Conservation (phyloP, 108 stramenopile species). For the Mediolabrus comicus region DNA sequence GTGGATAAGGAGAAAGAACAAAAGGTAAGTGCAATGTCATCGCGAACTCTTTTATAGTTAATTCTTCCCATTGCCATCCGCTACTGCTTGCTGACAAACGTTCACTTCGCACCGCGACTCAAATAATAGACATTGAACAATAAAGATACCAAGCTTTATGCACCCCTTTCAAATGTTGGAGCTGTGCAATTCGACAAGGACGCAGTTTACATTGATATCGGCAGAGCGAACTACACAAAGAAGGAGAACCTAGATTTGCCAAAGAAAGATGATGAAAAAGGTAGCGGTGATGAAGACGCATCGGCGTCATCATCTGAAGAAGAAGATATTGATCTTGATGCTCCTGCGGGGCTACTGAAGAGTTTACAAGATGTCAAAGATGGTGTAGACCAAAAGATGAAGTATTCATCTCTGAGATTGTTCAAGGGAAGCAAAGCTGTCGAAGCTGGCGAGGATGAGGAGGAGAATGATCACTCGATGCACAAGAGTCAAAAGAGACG, state of each 20-base stretch:
- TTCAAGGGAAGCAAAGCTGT: constrained; percentile 82
- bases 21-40: constrained; percentile 18
- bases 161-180: constrained; percentile 94
- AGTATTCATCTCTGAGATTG: constrained; percentile 69
- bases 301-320: constrained; percentile 16
- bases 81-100: neutral
- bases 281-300: constrained; percentile 28
- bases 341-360: constrained; percentile 76
- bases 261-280: constrained; percentile 10
- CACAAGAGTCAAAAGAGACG: constrained; percentile 10
- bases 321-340: constrained; percentile 44
- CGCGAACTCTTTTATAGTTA: neutral
- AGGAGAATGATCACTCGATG: neutral
- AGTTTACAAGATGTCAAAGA: constrained; percentile 87
- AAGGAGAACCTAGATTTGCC: constrained; percentile 67
- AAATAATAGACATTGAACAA: constrained; percentile 65
- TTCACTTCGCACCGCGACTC: neutral
- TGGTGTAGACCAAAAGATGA: constrained; percentile 89
- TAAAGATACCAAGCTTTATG: constrained; percentile 92
- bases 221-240: constrained; percentile 85
- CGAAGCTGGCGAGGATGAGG: constrained; percentile 54
- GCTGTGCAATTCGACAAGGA: constrained; percentile 92
- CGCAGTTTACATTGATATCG: constrained; percentile 97
- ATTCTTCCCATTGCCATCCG: too few species aligned
- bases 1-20: constrained; percentile 78